Percentiles rank a stretch among this genome's conserved stretches.
Evolutionary conservation across 1,139 yeast genomes (phyloP).

Genomic region (Zygosaccharomyces pseudobailii): DNA sequence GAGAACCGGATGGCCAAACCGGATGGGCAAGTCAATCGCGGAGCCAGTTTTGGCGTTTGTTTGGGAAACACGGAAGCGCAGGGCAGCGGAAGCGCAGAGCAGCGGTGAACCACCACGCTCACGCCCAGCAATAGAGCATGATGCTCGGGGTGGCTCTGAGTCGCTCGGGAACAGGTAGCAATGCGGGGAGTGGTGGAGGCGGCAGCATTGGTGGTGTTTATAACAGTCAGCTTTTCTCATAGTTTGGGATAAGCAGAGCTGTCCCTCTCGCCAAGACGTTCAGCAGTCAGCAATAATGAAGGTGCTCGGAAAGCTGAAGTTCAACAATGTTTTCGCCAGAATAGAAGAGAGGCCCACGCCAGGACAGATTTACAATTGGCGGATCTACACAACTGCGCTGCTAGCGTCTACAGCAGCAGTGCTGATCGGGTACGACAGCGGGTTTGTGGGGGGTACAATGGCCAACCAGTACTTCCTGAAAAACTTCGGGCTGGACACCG

Average conservation of each 20-base stretch:
- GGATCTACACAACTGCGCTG: slow-evolving; percentile 15
- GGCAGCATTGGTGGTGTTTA: no score
- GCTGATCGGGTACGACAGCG: slow-evolving; percentile 42
- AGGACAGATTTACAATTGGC: slow-evolving; percentile 18
- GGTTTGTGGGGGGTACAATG: slow-evolving; percentile 45
- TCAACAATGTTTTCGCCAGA: slow-evolving; percentile 9
- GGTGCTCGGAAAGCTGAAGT: background rate
- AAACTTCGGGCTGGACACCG: slow-evolving; percentile 36
- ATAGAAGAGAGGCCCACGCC: slow-evolving; percentile 14
- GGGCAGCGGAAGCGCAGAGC: no score
- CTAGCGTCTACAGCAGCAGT: slow-evolving; percentile 18
- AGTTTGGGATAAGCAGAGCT: fast-evolving
- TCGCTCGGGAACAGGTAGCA: no score
- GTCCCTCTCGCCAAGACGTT: no score
- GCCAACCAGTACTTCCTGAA: slow-evolving; percentile 37
- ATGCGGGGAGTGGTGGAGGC: no score
- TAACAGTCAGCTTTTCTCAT: background rate
- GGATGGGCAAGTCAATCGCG: no score
- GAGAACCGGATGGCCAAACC: no score
- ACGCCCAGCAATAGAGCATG: no score
- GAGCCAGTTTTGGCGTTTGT: no score
- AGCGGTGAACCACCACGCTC: no score
- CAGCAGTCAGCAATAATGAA: background rate
- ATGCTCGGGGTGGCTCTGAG: no score
- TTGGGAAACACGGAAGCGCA: no score